Evolutionary conservation across 139 green algal genomes (phyloP).

Genomic region (Volvox africanus): DNA sequence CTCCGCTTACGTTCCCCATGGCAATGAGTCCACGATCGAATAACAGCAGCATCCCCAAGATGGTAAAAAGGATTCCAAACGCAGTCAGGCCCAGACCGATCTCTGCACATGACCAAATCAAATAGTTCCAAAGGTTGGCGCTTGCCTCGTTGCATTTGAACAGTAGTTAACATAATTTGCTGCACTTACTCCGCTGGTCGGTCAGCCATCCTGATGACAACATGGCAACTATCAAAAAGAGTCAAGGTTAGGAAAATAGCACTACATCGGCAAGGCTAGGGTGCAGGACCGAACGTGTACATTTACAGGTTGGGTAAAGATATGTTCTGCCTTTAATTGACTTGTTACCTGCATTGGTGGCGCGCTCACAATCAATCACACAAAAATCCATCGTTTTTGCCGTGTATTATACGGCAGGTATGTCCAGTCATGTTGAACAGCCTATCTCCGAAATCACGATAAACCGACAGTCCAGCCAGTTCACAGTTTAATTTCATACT

Average conservation of each 20-base stretch:
- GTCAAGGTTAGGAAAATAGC: not conserved
- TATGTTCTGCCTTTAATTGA: too few relatives aligned
- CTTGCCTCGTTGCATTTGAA: constrained; percentile 2
- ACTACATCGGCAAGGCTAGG: not conserved
- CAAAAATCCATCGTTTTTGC: too few relatives aligned
- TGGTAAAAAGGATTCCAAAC: constrained; percentile 93
- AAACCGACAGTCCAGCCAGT: too few relatives aligned
- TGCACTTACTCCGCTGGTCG: constrained; percentile 59
- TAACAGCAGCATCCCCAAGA: constrained; percentile 96
- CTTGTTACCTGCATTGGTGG: too few relatives aligned
- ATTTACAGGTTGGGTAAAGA: too few relatives aligned
- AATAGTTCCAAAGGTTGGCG: not conserved
- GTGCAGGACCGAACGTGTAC: too few relatives aligned
- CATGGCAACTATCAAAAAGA: constrained; percentile 7
- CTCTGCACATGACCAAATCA: constrained; percentile 93
- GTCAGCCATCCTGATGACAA: constrained; percentile 56
- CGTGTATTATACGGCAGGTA: too few relatives aligned
- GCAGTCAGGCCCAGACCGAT: constrained; percentile 96
- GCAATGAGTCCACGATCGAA: constrained; percentile 96
- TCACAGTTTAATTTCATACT: too few relatives aligned
- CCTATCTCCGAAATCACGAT: too few relatives aligned
- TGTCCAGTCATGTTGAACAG: too few relatives aligned
- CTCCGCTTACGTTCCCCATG: constrained; percentile 94
- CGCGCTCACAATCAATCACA: too few relatives aligned
- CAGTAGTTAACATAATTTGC: not conserved